Percentiles rank a stretch among this genome's conserved stretches.
phyloP scores from a whole-genome alignment of 2,329 filamentous ascomycete genomes.

The Aureobasidium subglaciale region DNA sequence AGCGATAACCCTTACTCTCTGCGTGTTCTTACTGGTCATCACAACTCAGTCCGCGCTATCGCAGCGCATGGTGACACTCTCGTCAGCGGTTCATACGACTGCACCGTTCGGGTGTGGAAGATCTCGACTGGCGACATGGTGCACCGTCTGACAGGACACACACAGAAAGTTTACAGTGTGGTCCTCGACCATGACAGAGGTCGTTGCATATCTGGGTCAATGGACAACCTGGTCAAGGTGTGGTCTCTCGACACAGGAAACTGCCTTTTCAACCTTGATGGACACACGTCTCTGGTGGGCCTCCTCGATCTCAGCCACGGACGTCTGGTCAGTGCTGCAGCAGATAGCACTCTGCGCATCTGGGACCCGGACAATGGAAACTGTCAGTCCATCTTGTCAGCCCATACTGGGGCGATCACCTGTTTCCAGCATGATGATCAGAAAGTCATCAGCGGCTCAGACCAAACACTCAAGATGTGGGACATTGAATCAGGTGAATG shows the following conservation, averaged over 20 bases:
- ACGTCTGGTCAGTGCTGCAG: constrained; percentile 86
- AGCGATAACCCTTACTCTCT: constrained; percentile 92
- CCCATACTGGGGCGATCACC: constrained; percentile 94
- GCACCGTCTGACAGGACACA: constrained; percentile 78
- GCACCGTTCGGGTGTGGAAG: constrained; percentile 90
- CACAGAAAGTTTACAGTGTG: constrained; percentile 93
- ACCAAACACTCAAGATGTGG: constrained; percentile 98
- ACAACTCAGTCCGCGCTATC: constrained; percentile 91
- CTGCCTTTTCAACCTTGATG: constrained; percentile 83
- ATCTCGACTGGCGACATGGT: constrained; percentile 89
- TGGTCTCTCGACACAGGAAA: constrained; percentile 87
- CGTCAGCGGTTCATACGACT: constrained; percentile 97
- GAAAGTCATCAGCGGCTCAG: constrained; percentile 93
- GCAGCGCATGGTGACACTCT: constrained; percentile 90
- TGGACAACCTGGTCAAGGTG: constrained; percentile 97
- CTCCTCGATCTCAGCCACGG: constrained; percentile 84
- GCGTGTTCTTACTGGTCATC: constrained; percentile 75
- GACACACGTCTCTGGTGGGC: constrained; percentile 85
- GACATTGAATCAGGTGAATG: constrained; percentile 88
- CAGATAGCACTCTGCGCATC: constrained; percentile 88
- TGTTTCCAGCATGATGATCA: constrained; percentile 97
- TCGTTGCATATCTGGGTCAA: constrained; percentile 93
- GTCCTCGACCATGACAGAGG: constrained; percentile 87
- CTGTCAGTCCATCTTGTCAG: constrained; percentile 82
- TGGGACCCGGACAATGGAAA: constrained; percentile 93